These are phyloP conservation scores for Penicillium hesseltinei DNA, from an alignment of 2,329 filamentous ascomycete species.

Conservation along the genomic window DNA sequence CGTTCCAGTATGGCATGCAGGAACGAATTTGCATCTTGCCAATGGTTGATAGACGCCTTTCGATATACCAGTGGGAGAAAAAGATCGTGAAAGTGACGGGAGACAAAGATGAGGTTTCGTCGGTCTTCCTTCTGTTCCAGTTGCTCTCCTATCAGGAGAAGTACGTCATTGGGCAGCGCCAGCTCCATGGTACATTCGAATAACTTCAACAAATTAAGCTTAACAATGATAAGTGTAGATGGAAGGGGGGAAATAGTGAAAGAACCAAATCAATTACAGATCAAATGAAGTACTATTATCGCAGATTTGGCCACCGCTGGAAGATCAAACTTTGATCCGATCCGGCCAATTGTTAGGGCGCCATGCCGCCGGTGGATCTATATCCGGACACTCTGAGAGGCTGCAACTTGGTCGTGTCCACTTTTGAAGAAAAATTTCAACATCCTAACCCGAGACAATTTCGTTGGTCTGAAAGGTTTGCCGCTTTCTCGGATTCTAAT, in stretches of 20 bases:
- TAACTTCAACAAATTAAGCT: background rate
- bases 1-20: conserved; percentile 19
- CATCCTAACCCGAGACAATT: background rate
- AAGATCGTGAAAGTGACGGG: conserved; percentile 27
- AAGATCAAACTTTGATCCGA: conserved; percentile 3
- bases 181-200: background rate
- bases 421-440: background rate
- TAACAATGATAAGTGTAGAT: background rate
- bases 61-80: conserved; percentile 28
- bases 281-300: background rate
- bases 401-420: background rate
- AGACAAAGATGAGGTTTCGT: conserved; percentile 29
- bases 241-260: background rate
- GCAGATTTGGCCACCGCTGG: conserved; percentile 1
- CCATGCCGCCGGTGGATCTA: background rate
- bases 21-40: conserved; percentile 22
- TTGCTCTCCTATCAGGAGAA: conserved; percentile 30
- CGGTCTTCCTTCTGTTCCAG: conserved; percentile 27
- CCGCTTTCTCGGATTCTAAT: background rate
- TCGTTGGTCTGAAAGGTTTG: background rate
- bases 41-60: conserved; percentile 17
- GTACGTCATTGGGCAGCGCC: conserved; percentile 29
- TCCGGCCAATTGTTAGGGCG: background rate
- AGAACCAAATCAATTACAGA: background rate
- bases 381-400: background rate